phyloP scores from a whole-genome alignment of 345 rosid species.

The Stellera chamaejasme region DNA sequence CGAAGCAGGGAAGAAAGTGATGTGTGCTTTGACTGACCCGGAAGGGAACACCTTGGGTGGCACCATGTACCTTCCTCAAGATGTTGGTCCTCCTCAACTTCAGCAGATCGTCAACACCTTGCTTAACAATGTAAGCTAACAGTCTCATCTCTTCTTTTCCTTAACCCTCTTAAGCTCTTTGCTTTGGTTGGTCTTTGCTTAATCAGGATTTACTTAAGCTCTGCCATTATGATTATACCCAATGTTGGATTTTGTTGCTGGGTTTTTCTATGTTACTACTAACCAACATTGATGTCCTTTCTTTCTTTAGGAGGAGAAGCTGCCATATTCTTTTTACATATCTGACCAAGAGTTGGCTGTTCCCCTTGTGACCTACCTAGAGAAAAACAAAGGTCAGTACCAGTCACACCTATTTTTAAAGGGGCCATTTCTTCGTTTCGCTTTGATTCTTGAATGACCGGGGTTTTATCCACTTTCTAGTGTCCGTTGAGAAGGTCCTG shows the following conservation, averaged over 20 bases:
- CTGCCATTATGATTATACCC: neutral
- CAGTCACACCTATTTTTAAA: neutral
- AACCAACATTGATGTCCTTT: neutral
- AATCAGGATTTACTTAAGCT: neutral
- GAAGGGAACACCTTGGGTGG: constrained; percentile 68
- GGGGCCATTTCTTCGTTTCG: neutral
- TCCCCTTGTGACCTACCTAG: constrained; percentile 71
- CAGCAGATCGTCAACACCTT: constrained; percentile 78
- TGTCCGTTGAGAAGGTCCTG: constrained; percentile 90
- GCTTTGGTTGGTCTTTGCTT: neutral
- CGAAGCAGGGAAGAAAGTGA: constrained; percentile 43
- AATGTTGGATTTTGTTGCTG: neutral
- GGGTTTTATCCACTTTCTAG: constrained; percentile 30
- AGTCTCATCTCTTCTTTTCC: neutral
- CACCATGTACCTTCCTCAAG: constrained; percentile 76
- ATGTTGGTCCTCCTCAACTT: constrained; percentile 74
- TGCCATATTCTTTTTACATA: constrained; percentile 81
- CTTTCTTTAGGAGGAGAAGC: constrained; percentile 65
- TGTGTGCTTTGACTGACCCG: constrained; percentile 78
- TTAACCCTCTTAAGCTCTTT: neutral
- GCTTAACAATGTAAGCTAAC: constrained; percentile 48
- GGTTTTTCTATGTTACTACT: neutral
- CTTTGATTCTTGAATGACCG: constrained; percentile 5
- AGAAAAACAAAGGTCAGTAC: constrained; percentile 63
- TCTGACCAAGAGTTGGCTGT: constrained; percentile 79